Evolutionary conservation across 1,139 yeast genomes (phyloP), one percentile per base, ranked within the genome.

Genomic region (Suhomyces yuchorum): DNA sequence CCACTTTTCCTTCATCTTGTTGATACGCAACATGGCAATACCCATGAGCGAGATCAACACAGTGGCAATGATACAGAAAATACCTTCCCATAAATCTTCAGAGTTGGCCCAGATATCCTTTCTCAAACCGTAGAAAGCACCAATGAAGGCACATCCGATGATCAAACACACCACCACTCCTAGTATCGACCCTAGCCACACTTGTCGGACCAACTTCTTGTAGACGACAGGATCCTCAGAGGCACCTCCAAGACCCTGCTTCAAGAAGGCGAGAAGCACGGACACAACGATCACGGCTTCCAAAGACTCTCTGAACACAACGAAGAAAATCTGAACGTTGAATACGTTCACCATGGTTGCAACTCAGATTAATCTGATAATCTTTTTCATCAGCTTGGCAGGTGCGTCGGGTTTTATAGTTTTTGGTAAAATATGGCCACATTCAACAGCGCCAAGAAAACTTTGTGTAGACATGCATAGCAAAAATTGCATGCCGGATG

Each of bases 211-310:
- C 56, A 92, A 74, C 48, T 77, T 79, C 52, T 80, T 84, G 66
- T 88, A 87, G 8, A 84, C 67, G 32, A 52, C 58, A 7, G 73
- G 77, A 59, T 82, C 85, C 28, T 75, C 71, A 15, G 66, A 64
- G 12, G 75, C 65, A 22, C 72, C 71, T 44, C 88, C 90, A 54
- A 87, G 77, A 62, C 91, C 87, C 71, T 91, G 97, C 65, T 88
- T 90, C 51, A 92, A 81, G 69, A 92, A 92, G 22, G 97, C 93
- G 51, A 92, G 77, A 51, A 92, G 77, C 44, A 92, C 96, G 2
- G 98, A 89, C 49, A 92, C 87, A 53, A 92, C 91, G 51, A 92
- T 82, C 43, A 91, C 80, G 43, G 97, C 96, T 73, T 92, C 98
- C 54, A 92, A 75, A 1, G 96, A 77, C 71, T 92, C 98, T 71